phyloP scores from a whole-genome alignment of 345 rosid genomes.

The Hibiscus trionum region DNA sequence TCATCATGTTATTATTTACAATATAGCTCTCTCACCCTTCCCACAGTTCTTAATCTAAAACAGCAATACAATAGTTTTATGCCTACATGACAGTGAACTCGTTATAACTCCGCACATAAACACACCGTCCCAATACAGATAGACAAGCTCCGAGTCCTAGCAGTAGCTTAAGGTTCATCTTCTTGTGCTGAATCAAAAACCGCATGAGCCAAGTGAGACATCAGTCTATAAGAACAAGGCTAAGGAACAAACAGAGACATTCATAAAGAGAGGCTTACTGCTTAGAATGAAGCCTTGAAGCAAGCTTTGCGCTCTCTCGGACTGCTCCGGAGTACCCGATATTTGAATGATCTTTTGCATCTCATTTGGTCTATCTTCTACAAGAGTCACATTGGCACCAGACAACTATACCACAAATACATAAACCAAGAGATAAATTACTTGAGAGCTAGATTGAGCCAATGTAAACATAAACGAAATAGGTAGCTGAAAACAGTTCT shows the following conservation, averaged over 20 bases:
- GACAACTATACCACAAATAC: constrained; percentile 50
- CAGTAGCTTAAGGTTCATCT: constrained; percentile 40
- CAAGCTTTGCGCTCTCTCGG: constrained; percentile 92
- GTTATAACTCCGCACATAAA: background rate
- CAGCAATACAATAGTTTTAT: background rate
- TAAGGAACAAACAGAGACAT: background rate
- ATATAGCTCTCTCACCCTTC: constrained; percentile 11
- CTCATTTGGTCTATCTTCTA: constrained; percentile 68
- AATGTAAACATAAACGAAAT: background rate
- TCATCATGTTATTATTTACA: constrained; percentile 28
- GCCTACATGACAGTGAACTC: background rate
- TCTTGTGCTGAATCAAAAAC: constrained; percentile 54
- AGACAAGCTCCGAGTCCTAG: background rate
- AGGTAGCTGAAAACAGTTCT: background rate
- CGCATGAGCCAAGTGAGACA: constrained; percentile 1
- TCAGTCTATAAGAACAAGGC: background rate
- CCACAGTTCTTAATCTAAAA: constrained; percentile 4
- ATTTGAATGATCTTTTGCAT: constrained; percentile 68
- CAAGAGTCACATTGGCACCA: constrained; percentile 78
- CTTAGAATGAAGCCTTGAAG: constrained; percentile 97
- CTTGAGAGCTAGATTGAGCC: background rate
- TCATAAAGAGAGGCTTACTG: constrained; percentile 42
- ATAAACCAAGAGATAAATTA: constrained; percentile 1
- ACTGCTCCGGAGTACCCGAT: constrained; percentile 95
- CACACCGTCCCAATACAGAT: background rate